Evolutionary conservation across 106 monocot genomes (phyloP), one percentile per base, ranked within the genome.

Genomic region (Dendrobium catenatum): DNA sequence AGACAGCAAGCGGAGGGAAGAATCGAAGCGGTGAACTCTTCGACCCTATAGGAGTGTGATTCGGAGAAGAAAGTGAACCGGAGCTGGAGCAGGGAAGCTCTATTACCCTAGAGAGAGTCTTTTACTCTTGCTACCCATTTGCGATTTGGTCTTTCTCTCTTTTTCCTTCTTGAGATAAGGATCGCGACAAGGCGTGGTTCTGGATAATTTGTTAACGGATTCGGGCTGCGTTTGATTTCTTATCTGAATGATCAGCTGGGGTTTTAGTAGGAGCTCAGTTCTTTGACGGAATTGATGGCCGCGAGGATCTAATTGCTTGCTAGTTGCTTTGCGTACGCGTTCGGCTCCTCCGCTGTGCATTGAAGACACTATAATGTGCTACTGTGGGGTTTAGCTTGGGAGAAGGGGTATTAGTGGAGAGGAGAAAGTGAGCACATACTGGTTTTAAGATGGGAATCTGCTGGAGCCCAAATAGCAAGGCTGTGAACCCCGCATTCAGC

Each of bases 381-480:
- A 9, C 16, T 18, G 4, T 17, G 17, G 74, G 43, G 43, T 11
- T 76, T 76, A 46, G 16, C 33, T 41, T 73, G 73, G 11, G 43
- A 75, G 18, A 22, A 27, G 77, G 55, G 19, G 76, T 16, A 22
- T 55, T 51, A 24, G 5, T 55, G 9, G 40, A 18, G 58, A 59
- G 19, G 58, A 59, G 27, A 16, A 27, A 37, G 37, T 8, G 56
- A 37, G 7, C 6, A 7, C 10, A 41, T 42, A 13, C 33, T 29
- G 16, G 31, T 4, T 41, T 59, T 37, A 11, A 33, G 70, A 83
- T 83, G 83, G 83, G 83, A 9, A 79, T 79, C 51, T 83, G 83
- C 73, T 83, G 70, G 83, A 79, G 83, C 3, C 40, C 58, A 31
- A 79, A 70, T 51, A 42, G 78, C 76, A 82, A 77, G 49, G 82